These are phyloP conservation scores for Beauveria caledonica DNA, from an alignment of 2,329 filamentous ascomycete species.

Conservation along the genomic window DNA sequence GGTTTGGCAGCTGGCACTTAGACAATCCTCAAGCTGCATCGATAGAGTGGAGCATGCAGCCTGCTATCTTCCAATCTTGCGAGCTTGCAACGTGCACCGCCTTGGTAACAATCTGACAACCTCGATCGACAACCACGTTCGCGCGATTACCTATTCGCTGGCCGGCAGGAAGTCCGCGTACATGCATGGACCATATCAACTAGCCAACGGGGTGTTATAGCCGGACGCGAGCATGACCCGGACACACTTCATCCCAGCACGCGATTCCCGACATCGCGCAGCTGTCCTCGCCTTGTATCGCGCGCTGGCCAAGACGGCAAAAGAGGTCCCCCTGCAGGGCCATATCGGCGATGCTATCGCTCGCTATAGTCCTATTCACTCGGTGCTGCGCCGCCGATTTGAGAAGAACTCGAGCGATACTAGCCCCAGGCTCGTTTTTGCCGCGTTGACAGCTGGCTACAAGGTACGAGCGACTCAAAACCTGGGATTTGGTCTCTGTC, in stretches of 20 bases:
- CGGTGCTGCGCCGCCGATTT: constrained; percentile 56
- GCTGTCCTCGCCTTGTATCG: constrained; percentile 64
- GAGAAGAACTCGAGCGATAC: constrained; percentile 48
- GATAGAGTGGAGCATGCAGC: background rate
- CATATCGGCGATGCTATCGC: constrained; percentile 24
- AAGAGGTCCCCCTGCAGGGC: constrained; percentile 43
- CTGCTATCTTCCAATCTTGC: background rate
- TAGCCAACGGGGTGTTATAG: background rate
- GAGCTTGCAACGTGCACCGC: background rate
- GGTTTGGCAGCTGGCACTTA: no score
- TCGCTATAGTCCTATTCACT: constrained; percentile 37
- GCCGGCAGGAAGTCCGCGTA: background rate
- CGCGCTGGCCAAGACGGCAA: constrained; percentile 54
- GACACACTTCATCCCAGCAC: constrained; percentile 36
- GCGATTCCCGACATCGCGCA: constrained; percentile 43
- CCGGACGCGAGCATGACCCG: constrained; percentile 19
- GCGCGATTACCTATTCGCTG: background rate
- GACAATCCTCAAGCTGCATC: background rate
- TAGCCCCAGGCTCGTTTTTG: constrained; percentile 51
- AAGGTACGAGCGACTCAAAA: constrained; percentile 33
- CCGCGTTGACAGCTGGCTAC: constrained; percentile 61
- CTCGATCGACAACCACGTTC: background rate
- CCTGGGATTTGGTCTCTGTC: background rate
- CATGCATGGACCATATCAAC: background rate
- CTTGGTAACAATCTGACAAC: background rate